Evolutionary conservation across 2,329 filamentous ascomycete species (phyloP).

Genomic region (Colletotrichum sp.): DNA sequence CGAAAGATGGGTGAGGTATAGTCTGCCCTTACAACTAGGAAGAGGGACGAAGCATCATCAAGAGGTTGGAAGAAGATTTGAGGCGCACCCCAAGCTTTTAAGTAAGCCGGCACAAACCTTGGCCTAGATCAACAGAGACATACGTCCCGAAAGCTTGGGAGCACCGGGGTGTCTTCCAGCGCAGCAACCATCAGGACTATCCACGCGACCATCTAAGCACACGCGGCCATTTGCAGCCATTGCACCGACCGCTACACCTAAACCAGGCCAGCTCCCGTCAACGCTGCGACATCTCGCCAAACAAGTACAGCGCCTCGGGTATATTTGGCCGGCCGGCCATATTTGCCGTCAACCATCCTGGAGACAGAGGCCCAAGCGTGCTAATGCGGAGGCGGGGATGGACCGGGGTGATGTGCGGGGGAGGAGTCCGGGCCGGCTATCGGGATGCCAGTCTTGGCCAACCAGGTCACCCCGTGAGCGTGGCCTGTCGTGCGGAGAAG

Average conservation of each 20-base stretch:
- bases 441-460: neutral
- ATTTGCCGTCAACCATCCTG: neutral
- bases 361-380: neutral
- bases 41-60: neutral
- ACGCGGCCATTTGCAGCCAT: neutral
- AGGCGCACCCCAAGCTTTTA: neutral
- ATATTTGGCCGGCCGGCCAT: neutral
- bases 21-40: neutral
- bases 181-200: neutral
- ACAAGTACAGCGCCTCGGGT: neutral
- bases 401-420: constrained; percentile 13
- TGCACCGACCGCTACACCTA: neutral
- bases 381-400: constrained; percentile 4
- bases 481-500: neutral
- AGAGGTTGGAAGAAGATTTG: neutral
- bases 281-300: neutral
- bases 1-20: neutral
- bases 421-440: constrained; percentile 9
- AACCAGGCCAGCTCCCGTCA: neutral
- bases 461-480: neutral
- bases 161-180: neutral
- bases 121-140: neutral
- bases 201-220: neutral
- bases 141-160: neutral
- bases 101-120: neutral